These are phyloP conservation scores for Salvia hispanica DNA, from an alignment of 257 asterid genomes.

Conservation along the genomic window DNA sequence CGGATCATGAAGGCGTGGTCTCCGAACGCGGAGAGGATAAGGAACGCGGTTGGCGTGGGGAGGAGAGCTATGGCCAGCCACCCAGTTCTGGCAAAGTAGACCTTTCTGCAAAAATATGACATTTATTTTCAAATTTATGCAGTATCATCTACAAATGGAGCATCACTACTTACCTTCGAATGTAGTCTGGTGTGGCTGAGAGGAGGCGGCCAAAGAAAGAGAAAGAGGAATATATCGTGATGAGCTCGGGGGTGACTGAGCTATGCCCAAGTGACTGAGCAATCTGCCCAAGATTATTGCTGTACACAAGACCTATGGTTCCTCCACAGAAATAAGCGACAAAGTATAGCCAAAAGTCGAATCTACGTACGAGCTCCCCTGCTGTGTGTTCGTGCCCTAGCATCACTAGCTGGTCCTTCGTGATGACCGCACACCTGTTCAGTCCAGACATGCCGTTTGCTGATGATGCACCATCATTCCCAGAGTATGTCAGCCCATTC, in stretches of 20 bases:
- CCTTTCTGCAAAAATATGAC: slow-evolving; percentile 49
- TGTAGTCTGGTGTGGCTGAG: slow-evolving; percentile 80
- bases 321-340: slow-evolving; percentile 83
- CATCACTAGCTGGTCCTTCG: slow-evolving; percentile 54
- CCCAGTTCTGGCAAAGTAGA: slow-evolving; percentile 79
- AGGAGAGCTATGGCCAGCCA: slow-evolving; percentile 78
- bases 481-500: slow-evolving; percentile 31
- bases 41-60: slow-evolving; percentile 70
- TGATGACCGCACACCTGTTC: slow-evolving; percentile 35
- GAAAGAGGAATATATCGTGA: slow-evolving; percentile 74
- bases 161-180: slow-evolving; percentile 56
- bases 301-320: slow-evolving; percentile 83
- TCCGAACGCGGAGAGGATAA: slow-evolving; percentile 54
- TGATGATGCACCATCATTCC: slow-evolving; percentile 17
- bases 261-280: slow-evolving; percentile 79
- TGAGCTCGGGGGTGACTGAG: slow-evolving; percentile 55
- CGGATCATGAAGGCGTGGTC: slow-evolving; percentile 44
- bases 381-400: slow-evolving; percentile 83
- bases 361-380: slow-evolving; percentile 48
- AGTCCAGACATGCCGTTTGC: slow-evolving; percentile 23
- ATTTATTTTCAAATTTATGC: neutral
- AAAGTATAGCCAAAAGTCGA: slow-evolving; percentile 86
- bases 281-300: slow-evolving; percentile 91
- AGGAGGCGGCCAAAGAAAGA: slow-evolving; percentile 96
- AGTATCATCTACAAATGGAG: neutral